Percentiles rank a stretch among this genome's conserved stretches.
These are phyloP conservation scores for Cladosporium sp. DNA, from an alignment of 2,329 filamentous ascomycete species.

Conservation along the genomic window DNA sequence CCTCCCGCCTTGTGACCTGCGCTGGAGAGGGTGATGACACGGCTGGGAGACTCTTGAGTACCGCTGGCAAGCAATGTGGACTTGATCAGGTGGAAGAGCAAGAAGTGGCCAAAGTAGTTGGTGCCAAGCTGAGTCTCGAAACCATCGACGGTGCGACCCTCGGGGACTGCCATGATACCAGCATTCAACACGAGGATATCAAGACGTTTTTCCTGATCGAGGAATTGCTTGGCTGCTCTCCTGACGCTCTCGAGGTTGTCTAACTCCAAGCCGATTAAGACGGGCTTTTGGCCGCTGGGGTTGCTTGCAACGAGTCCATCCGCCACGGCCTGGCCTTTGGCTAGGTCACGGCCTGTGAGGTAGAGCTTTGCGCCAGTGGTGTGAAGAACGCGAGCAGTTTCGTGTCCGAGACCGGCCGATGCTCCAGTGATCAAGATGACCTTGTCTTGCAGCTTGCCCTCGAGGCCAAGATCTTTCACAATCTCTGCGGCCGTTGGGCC, in stretches of 20 bases:
- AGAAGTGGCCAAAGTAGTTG: conserved; percentile 57
- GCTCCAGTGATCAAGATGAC: conserved; percentile 46
- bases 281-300: background rate
- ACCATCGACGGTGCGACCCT: conserved; percentile 46
- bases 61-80: conserved; percentile 34
- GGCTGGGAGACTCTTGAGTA: conserved; percentile 24
- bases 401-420: conserved; percentile 47
- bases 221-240: conserved; percentile 30
- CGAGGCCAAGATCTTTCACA: conserved; percentile 29
- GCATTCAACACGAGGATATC: conserved; percentile 28
- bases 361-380: conserved; percentile 49
- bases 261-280: conserved; percentile 17
- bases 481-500: conserved; percentile 32
- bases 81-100: conserved; percentile 54
- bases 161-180: conserved; percentile 43
- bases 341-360: conserved; percentile 45
- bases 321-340: conserved; percentile 38
- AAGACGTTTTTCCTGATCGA: conserved; percentile 3
- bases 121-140: conserved; percentile 55
- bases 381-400: conserved; percentile 47
- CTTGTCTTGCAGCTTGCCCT: conserved; percentile 39
- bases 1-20: conserved; percentile 40
- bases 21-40: conserved; percentile 48
- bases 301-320: conserved; percentile 27
- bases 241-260: conserved; percentile 27